phyloP scores from a whole-genome alignment of 192 early-diverging fungal species.

The Mortierella claussenii region DNA sequence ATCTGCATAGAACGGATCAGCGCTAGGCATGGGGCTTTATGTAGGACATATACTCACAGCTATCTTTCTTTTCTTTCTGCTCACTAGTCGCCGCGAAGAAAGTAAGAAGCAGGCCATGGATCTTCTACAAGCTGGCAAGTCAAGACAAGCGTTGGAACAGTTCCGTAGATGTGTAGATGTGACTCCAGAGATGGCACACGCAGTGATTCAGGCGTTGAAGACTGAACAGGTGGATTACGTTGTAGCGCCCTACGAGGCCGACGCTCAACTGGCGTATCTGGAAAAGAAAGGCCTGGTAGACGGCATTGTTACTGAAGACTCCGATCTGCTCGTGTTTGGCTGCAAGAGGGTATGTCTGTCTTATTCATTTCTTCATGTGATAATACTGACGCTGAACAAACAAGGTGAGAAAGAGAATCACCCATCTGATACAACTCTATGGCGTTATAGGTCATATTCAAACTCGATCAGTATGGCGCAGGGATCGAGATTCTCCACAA shows the following conservation, averaged over 20 bases:
- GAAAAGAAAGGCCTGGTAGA: slow-evolving; percentile 70
- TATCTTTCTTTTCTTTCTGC: no score
- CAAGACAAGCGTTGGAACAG: slow-evolving; percentile 72
- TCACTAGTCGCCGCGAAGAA: slow-evolving; percentile 66
- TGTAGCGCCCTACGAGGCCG: slow-evolving; percentile 97
- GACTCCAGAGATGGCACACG: slow-evolving; percentile 84
- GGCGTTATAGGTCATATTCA: slow-evolving; percentile 85
- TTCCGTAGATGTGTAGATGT: slow-evolving; percentile 85
- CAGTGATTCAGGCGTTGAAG: slow-evolving; percentile 78
- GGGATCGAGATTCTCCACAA: slow-evolving; percentile 70
- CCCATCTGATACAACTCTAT: no score
- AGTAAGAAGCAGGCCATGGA: slow-evolving; percentile 65
- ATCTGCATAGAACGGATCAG: no score
- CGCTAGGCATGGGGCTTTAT: no score
- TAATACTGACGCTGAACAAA: no score
- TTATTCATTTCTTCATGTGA: no score
- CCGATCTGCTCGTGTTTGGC: slow-evolving; percentile 94
- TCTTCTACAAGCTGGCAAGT: slow-evolving; percentile 63
- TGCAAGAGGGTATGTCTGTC: slow-evolving; percentile 71
- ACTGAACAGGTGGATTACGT: slow-evolving; percentile 76
- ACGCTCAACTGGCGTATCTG: slow-evolving; percentile 93
- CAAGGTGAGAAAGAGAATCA: no score
- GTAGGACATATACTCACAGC: no score
- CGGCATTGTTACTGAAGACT: slow-evolving; percentile 95
- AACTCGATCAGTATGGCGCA: slow-evolving; percentile 80